These are phyloP conservation scores for Candolleomyces aberdarensis DNA, from an alignment of 768 basidiomycete species.

Conservation along the genomic window DNA sequence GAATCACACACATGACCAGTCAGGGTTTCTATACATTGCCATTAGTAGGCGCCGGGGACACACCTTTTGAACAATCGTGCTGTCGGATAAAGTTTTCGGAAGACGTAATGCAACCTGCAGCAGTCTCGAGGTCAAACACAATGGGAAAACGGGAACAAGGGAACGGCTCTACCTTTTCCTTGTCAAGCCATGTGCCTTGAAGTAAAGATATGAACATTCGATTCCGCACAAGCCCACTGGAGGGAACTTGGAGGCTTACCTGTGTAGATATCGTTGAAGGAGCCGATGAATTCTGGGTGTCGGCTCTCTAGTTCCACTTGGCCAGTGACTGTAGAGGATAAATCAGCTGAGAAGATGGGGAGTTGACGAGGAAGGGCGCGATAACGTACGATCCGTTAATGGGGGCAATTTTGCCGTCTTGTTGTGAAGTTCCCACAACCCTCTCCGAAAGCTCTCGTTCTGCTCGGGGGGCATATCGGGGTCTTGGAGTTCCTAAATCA, in stretches of 20 bases:
- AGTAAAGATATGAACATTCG: neutral
- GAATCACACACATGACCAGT: neutral
- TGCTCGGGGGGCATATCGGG: constrained; percentile 27
- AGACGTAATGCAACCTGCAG: constrained; percentile 39
- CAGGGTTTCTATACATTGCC: neutral
- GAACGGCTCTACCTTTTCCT: constrained; percentile 23
- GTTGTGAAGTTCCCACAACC: constrained; percentile 36
- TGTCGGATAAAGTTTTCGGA: constrained; percentile 31
- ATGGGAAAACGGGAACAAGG: neutral
- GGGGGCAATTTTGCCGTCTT: constrained; percentile 39
- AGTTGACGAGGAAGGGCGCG: constrained; percentile 9
- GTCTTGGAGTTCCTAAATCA: constrained; percentile 31
- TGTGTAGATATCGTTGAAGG: constrained; percentile 36
- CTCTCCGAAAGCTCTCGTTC: constrained; percentile 31
- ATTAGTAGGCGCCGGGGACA: neutral
- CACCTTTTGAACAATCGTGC: constrained; percentile 33
- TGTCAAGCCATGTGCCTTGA: constrained; percentile 41
- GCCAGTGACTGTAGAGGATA: constrained; percentile 32
- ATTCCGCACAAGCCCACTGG: neutral
- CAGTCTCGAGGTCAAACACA: neutral
- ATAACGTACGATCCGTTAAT: constrained; percentile 32
- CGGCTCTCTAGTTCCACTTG: constrained; percentile 32
- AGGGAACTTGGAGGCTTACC: constrained; percentile 20
- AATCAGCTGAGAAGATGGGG: neutral
- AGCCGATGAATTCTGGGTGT: constrained; percentile 29